Conservation (phyloP, 1,284 basidiomycete genomes). For the Caloboletus inedulis region DNA sequence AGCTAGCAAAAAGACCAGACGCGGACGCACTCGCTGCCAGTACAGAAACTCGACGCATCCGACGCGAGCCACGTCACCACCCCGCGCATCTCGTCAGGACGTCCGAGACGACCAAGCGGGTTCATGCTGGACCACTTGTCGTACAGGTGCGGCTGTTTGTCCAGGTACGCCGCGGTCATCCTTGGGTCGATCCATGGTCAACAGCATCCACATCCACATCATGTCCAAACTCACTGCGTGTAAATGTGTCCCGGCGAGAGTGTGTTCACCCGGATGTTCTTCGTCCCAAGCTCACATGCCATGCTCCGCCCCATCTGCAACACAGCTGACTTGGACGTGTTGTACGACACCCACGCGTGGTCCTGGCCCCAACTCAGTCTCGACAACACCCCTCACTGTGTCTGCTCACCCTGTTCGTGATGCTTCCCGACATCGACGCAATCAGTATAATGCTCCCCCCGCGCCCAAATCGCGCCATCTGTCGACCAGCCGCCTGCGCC, state of each 20-base stretch:
- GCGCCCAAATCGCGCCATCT: slow-evolving; percentile 70
- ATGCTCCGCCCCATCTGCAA: slow-evolving; percentile 81
- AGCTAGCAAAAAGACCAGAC: too few species aligned
- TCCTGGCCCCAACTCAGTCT: slow-evolving; percentile 41
- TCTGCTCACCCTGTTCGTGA: slow-evolving; percentile 68
- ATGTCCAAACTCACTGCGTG: slow-evolving; percentile 50
- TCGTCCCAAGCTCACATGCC: slow-evolving; percentile 76
- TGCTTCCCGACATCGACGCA: slow-evolving; percentile 83
- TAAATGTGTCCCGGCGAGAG: slow-evolving; percentile 76
- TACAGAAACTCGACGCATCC: slow-evolving; percentile 74
- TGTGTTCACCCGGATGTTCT: slow-evolving; percentile 73
- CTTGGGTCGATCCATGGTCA: slow-evolving; percentile 33
- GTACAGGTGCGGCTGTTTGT: slow-evolving; percentile 64
- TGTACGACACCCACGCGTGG: slow-evolving; percentile 77
- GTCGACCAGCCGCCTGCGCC: slow-evolving; percentile 74
- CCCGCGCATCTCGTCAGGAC: slow-evolving; percentile 76
- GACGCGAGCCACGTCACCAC: slow-evolving; percentile 78
- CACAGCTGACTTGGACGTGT: slow-evolving; percentile 79
- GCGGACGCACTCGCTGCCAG: slow-evolving; percentile 60
- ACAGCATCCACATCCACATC: background rate
- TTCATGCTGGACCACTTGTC: slow-evolving; percentile 74
- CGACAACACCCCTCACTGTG: background rate
- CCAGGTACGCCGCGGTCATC: slow-evolving; percentile 78
- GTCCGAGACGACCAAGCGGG: slow-evolving; percentile 72
- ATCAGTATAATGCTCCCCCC: slow-evolving; percentile 76